phyloP scores from a whole-genome alignment of 257 asterid species.

The Salvia hispanica region DNA sequence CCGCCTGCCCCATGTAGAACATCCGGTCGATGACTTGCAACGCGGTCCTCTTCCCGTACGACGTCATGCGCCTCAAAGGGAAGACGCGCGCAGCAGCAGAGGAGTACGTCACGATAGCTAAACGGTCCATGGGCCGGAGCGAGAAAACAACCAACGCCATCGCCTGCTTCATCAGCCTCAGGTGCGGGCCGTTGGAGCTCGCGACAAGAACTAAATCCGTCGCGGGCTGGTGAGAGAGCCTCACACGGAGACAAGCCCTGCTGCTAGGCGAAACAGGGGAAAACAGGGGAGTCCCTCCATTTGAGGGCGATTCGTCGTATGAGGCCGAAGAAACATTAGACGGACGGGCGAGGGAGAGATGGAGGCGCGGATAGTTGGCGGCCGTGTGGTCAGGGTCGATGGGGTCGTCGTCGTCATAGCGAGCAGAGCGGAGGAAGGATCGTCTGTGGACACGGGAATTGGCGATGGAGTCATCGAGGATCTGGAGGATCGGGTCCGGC shows the following conservation, averaged over 20 bases:
- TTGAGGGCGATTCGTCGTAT: no score
- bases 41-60: constrained; percentile 70
- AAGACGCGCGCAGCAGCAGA: constrained; percentile 81
- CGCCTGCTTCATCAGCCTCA: constrained; percentile 87
- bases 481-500: constrained; percentile 83
- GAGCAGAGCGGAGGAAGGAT: constrained; percentile 77
- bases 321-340: constrained; percentile 27
- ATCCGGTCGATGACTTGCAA: constrained; percentile 75
- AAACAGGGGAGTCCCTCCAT: constrained; percentile 25
- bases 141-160: constrained; percentile 82
- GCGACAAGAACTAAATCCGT: constrained; percentile 82
- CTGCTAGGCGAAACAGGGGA: constrained; percentile 37
- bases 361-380: constrained; percentile 53
- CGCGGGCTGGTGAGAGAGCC: constrained; percentile 65
- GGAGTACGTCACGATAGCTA: constrained; percentile 78
- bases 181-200: constrained; percentile 81
- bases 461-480: constrained; percentile 88
- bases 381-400: constrained; percentile 56
- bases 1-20: constrained; percentile 77
- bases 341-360: constrained; percentile 52
- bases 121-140: constrained; percentile 67
- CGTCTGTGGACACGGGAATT: constrained; percentile 81
- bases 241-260: constrained; percentile 58
- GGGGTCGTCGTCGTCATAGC: constrained; percentile 88
- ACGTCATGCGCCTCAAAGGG: constrained; percentile 88